Evolutionary conservation across 2,329 filamentous ascomycete genomes (phyloP), one percentile per base, ranked within the genome.

Genomic region (Trichoderma atroviride): DNA sequence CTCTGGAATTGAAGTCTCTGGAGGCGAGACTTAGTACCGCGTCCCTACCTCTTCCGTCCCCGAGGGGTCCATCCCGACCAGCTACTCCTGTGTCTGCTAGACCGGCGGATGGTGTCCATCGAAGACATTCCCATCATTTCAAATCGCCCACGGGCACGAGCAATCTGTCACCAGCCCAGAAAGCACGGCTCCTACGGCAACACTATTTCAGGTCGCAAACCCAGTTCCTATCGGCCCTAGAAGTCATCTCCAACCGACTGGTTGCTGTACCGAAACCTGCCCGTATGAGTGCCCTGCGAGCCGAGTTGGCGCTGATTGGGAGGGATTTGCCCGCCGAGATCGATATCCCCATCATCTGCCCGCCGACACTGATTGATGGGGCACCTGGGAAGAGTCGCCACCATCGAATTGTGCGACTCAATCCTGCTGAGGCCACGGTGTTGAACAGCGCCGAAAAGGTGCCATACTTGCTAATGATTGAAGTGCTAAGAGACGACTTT

Each of bases 371-470:
- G 60, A 86, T 91, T 13, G 87, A 92, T 78, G 91, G 92, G 27
- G 86, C 88, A n/a, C 88, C 92, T 2, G 88, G 90, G 31, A 89
- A 88, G 76, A 94, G 92, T 75, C 88, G 87, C 67, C 93, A 96
- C 77, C 92, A 96, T 76, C 88, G 92, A 43, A 93, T 96, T 70
- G 92, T 96, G 57, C 88, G 92, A 47, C 84, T 96, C 61, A 96
- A 94, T 75, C 93, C 92, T 7, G 91, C 92, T 1, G 92, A 96
- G 79, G 90, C 92, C 6, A 95, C 92, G 0, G 93, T 94, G 67
- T 81, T 96, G 63, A 96, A 96, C 79, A 96, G 92, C 77, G 92
- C 92, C 5, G 92, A 96, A 78, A 92, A 94, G 77, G 92, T 96
- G 56, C 92, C 92, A 0, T 96, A 94, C 79, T 80, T 96, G 61